Percentiles rank a stretch among this genome's conserved stretches.
Conservation (phyloP, 2,329 filamentous ascomycete genomes). For the Incumbomyces lentus region DNA sequence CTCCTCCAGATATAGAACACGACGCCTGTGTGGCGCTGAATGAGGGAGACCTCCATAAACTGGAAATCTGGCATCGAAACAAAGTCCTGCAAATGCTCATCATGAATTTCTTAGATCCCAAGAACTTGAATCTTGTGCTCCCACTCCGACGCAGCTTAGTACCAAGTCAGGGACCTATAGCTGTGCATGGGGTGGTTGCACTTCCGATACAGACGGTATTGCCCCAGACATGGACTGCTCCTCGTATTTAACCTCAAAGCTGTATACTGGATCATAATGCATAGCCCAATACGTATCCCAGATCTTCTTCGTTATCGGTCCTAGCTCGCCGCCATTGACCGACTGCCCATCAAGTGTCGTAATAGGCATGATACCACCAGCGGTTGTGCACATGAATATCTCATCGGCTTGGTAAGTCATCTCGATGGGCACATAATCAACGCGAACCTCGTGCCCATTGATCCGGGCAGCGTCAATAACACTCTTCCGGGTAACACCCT, state of each 20-base stretch:
- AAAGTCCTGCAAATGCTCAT: too few relatives aligned
- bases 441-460: constrained; percentile 27
- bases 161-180: too few relatives aligned
- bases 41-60: too few relatives aligned
- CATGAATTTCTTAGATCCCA: too few relatives aligned
- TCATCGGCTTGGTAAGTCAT: constrained; percentile 37
- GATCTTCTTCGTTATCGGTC: constrained; percentile 37
- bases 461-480: constrained; percentile 35
- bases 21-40: too few relatives aligned
- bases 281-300: constrained; percentile 44
- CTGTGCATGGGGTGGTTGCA: too few relatives aligned
- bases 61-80: too few relatives aligned
- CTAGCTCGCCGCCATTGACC: constrained; percentile 34
- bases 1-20: too few relatives aligned
- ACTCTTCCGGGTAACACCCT: constrained; percentile 41
- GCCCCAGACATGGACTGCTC: too few relatives aligned
- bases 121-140: too few relatives aligned
- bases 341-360: constrained; percentile 35
- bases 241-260: constrained; percentile 22
- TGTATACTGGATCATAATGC: constrained; percentile 33
- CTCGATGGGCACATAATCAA: constrained; percentile 35
- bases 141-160: too few relatives aligned
- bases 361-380: constrained; percentile 45
- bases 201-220: too few relatives aligned
- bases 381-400: constrained; percentile 45